These are phyloP conservation scores for Colletotrichum shisoi DNA, from an alignment of 2,329 filamentous ascomycete genomes.

Conservation along the genomic window DNA sequence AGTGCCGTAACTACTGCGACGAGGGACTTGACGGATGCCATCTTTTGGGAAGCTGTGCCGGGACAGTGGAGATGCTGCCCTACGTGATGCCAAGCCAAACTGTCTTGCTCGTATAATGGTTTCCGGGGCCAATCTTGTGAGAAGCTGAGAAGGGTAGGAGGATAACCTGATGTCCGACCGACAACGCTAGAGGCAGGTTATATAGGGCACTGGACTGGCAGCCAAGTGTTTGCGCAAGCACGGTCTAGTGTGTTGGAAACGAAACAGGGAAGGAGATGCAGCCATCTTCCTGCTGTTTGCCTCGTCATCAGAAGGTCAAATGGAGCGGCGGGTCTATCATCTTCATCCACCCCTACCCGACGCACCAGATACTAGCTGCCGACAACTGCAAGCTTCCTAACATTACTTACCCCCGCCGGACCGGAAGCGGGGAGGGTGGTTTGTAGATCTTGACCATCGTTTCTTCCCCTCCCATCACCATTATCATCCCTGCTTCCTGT, in stretches of 20 bases:
- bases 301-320: background rate
- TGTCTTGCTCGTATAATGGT: background rate
- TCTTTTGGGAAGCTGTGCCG: background rate
- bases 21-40: slow-evolving; percentile 24
- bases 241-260: background rate
- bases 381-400: slow-evolving; percentile 1
- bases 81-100: background rate
- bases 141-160: background rate
- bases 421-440: slow-evolving; percentile 24
- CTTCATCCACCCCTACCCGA: slow-evolving; percentile 13
- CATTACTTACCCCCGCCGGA: slow-evolving; percentile 12
- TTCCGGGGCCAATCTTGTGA: too few species aligned
- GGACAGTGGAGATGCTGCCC: background rate
- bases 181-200: background rate
- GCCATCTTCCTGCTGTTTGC: slow-evolving; percentile 8
- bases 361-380: background rate
- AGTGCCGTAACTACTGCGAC: slow-evolving; percentile 4
- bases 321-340: background rate
- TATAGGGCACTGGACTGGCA: background rate
- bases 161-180: background rate
- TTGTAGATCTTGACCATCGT: slow-evolving; percentile 25
- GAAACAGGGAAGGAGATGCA: background rate
- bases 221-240: background rate
- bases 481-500: background rate
- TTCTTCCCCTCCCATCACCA: slow-evolving; percentile 14